phyloP scores from a whole-genome alignment of 129 eudicot species.

The Flaveria linearis region DNA sequence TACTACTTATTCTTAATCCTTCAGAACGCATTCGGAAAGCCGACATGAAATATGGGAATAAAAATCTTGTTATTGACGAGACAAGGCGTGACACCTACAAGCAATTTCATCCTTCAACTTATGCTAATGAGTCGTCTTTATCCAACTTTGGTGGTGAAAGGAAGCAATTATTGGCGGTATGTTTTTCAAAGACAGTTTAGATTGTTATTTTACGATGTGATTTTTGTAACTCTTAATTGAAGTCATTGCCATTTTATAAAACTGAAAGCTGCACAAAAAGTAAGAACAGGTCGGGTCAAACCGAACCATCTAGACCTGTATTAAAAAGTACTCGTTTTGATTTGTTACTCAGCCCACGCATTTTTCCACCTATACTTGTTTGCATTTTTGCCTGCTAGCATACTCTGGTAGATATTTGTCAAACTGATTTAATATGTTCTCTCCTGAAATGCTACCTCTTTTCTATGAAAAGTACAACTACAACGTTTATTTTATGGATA shows the following conservation, averaged over 20 bases:
- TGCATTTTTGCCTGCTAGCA: not conserved
- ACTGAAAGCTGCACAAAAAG: not conserved
- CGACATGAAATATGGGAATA: constrained; percentile 85
- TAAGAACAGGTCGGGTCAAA: not conserved
- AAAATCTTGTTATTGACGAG: constrained; percentile 62
- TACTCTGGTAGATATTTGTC: not conserved
- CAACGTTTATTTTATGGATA: not conserved
- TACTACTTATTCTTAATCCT: constrained; percentile 8
- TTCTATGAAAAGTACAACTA: not conserved
- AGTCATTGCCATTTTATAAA: not conserved
- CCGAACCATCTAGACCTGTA: not conserved
- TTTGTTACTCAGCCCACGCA: not conserved
- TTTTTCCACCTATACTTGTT: not conserved
- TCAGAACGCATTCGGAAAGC: constrained; percentile 71
- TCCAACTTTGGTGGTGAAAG: constrained; percentile 57
- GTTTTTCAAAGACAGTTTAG: constrained; percentile 3
- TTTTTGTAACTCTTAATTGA: not conserved
- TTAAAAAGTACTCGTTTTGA: not conserved
- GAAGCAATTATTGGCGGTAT: constrained; percentile 71
- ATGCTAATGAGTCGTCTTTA: constrained; percentile 48
- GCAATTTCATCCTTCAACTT: constrained; percentile 50
- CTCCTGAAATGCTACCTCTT: not conserved
- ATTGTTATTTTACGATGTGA: not conserved
- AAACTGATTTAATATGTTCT: not conserved
- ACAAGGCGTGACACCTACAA: constrained; percentile 82